phyloP scores from a whole-genome alignment of 805 yeast species.

The Blastobotrys mokoenaii region DNA sequence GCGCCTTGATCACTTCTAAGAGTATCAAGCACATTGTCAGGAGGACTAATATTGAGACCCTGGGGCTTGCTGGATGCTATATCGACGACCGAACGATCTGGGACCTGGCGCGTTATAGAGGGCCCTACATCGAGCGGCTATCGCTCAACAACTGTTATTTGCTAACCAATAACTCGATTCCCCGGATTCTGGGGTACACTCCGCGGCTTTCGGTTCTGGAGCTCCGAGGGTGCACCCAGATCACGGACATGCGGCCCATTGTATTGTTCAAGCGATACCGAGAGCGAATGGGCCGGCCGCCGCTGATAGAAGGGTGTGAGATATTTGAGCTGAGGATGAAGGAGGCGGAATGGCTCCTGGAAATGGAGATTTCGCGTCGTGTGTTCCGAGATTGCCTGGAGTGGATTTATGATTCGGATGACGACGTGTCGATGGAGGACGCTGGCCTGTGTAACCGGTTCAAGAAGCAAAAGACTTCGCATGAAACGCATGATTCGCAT shows the following conservation, averaged over 20 bases:
- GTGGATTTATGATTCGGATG: slow-evolving; percentile 30
- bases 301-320: slow-evolving; percentile 77
- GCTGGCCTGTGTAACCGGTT: background rate
- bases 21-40: slow-evolving; percentile 51
- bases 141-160: slow-evolving; percentile 66
- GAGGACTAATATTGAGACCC: slow-evolving; percentile 52
- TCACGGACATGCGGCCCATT: slow-evolving; percentile 54
- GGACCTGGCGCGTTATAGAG: slow-evolving; percentile 59
- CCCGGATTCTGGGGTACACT: slow-evolving; percentile 44
- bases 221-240: slow-evolving; percentile 49
- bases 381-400: slow-evolving; percentile 55
- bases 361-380: slow-evolving; percentile 44
- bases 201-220: slow-evolving; percentile 66
- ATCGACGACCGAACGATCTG: slow-evolving; percentile 71
- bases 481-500: no score
- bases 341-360: slow-evolving; percentile 52
- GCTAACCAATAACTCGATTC: slow-evolving; percentile 51
- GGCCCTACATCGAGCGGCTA: slow-evolving; percentile 48
- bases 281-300: slow-evolving; percentile 33
- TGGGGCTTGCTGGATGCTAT: slow-evolving; percentile 85
- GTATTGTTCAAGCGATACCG: slow-evolving; percentile 50
- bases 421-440: slow-evolving; percentile 8
- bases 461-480: no score
- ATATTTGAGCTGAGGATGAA: slow-evolving; percentile 49
- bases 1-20: slow-evolving; percentile 61